Evolutionary conservation across 129 eudicot species (phyloP).

Genomic region (Logfia minima): DNA sequence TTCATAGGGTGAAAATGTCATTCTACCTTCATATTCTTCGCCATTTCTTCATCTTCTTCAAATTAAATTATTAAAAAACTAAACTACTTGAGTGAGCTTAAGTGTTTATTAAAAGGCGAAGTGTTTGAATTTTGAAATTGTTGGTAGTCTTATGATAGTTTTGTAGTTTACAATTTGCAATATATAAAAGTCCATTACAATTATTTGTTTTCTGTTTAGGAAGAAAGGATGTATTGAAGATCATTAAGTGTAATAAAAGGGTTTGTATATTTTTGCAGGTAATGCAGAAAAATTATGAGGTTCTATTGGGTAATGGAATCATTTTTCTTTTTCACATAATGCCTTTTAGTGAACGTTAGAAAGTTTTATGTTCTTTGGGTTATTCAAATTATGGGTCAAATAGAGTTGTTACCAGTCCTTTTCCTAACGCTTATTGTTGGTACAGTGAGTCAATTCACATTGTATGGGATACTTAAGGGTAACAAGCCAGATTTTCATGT

Average conservation of each 20-base stretch:
- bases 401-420: neutral
- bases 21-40: neutral
- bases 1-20: neutral
- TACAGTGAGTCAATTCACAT: conserved; percentile 93
- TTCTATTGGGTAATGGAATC: conserved; percentile 62
- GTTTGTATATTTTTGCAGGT: conserved; percentile 58
- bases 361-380: neutral
- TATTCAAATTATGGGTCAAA: neutral
- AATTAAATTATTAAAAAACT: neutral
- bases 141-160: neutral
- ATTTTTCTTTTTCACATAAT: neutral
- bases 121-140: neutral
- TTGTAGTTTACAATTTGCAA: neutral
- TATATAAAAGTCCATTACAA: neutral
- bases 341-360: neutral
- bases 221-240: neutral
- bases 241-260: neutral
- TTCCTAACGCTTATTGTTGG: conserved; percentile 29
- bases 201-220: too few relatives aligned
- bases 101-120: neutral
- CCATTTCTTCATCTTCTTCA: neutral
- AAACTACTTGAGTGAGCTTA: neutral
- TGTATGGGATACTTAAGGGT: conserved; percentile 87
- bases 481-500: conserved; percentile 99
- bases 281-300: conserved; percentile 75